Evolutionary conservation across 768 basidiomycete species (phyloP).

Genomic region (Hericium coralloides): DNA sequence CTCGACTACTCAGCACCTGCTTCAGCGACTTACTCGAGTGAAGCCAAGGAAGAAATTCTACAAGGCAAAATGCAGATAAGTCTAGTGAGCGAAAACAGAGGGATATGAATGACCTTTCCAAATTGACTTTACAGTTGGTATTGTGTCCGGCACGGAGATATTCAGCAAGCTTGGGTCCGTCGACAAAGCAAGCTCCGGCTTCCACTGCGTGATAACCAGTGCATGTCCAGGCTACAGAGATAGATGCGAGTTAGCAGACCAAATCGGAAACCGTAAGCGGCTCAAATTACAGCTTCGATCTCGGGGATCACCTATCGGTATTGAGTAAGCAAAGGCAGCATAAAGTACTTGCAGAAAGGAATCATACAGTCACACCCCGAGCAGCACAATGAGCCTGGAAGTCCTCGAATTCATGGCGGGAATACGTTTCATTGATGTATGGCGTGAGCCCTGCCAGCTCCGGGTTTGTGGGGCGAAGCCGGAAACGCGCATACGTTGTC

Average conservation of each 20-base stretch:
- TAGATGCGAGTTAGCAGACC: background rate
- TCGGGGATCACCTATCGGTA: background rate
- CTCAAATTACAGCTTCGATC: background rate
- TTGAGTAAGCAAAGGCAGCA: too few relatives aligned
- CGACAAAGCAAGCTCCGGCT: conserved; percentile 30
- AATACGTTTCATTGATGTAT: conserved; percentile 20
- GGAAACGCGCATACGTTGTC: conserved; percentile 21
- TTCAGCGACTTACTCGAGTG: background rate
- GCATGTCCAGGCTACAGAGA: conserved; percentile 28
- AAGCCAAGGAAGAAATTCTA: background rate
- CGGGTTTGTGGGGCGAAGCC: conserved; percentile 14
- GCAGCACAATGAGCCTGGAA: conserved; percentile 10
- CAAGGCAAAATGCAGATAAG: background rate
- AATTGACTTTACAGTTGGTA: conserved; percentile 32
- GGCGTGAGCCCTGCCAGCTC: conserved; percentile 18
- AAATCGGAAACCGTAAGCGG: background rate
- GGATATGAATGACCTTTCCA: conserved; percentile 30
- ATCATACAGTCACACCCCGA: background rate
- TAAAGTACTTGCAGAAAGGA: too few relatives aligned
- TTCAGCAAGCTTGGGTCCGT: conserved; percentile 29
- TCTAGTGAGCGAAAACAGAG: background rate
- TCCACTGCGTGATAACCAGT: conserved; percentile 37
- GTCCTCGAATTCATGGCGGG: conserved; percentile 17
- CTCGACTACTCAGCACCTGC: too few relatives aligned
- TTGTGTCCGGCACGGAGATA: conserved; percentile 31